A percentile compares a stretch with the other conserved stretches of the same genome.
These are phyloP conservation scores for Alternaria atra DNA, from an alignment of 2,329 filamentous ascomycete species.

Conservation along the genomic window DNA sequence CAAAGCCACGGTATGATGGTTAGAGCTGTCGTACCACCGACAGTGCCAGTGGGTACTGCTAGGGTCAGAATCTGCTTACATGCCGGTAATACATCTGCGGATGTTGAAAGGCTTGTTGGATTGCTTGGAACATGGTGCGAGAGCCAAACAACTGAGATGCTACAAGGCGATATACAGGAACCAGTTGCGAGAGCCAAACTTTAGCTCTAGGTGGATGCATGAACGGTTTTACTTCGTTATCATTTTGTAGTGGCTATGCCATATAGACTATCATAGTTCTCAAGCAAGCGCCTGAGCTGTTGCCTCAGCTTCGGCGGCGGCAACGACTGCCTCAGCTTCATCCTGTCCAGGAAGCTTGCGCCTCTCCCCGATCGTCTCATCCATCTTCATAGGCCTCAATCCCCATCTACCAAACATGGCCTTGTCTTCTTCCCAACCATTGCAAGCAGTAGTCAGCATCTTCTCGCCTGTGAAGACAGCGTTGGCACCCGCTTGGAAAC, in stretches of 20 bases:
- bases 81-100: conserved; percentile 51
- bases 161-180: not conserved
- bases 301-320: conserved; percentile 18
- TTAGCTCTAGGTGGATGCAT: not conserved
- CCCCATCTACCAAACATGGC: conserved; percentile 87
- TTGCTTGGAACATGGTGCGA: conserved; percentile 46
- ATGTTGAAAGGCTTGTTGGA: conserved; percentile 46
- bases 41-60: conserved; percentile 52
- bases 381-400: conserved; percentile 73
- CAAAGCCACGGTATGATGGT: conserved; percentile 46
- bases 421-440: conserved; percentile 88
- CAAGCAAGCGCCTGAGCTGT: conserved; percentile 12
- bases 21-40: conserved; percentile 51
- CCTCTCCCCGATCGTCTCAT: conserved; percentile 47
- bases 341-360: conserved; percentile 28
- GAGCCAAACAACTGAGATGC: not conserved
- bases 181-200: conserved; percentile 5
- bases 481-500: conserved; percentile 90
- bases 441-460: conserved; percentile 93
- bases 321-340: conserved; percentile 20
- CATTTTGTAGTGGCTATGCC: not conserved
- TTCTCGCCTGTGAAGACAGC: conserved; percentile 96
- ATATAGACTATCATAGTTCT: not conserved
- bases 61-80: conserved; percentile 56
- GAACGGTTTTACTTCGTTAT: not conserved